Evolutionary conservation across 2,329 filamentous ascomycete genomes (phyloP).

Genomic region (Achaetomium macrosporum): DNA sequence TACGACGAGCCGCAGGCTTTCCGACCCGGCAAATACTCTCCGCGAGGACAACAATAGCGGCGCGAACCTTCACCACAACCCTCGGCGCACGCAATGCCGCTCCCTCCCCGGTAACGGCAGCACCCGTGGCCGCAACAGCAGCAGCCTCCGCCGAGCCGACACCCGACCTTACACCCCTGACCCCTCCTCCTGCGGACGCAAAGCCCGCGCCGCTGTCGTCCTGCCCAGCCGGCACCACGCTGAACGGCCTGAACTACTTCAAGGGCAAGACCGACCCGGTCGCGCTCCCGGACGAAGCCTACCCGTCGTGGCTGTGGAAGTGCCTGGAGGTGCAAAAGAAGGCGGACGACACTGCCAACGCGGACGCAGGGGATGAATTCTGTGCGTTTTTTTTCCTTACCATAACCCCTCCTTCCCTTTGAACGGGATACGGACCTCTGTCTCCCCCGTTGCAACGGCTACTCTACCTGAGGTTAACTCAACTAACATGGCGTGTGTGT

Average conservation of each 20-base stretch:
- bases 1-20: conserved; percentile 40
- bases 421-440: no score
- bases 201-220: conserved; percentile 37
- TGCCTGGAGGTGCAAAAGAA: conserved; percentile 60
- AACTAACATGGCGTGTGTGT: neutral
- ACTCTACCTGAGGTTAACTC: neutral
- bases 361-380: conserved; percentile 65
- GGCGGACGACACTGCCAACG: conserved; percentile 42
- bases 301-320: conserved; percentile 75
- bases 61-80: conserved; percentile 36
- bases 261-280: conserved; percentile 70
- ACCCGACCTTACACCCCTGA: conserved; percentile 29
- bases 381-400: conserved; percentile 50
- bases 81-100: conserved; percentile 31
- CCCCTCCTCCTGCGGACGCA: conserved; percentile 22
- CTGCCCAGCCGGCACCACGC: conserved; percentile 61
- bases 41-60: neutral
- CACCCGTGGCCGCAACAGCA: conserved; percentile 7
- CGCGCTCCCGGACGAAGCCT: conserved; percentile 67
- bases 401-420: neutral
- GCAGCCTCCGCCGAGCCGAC: conserved; percentile 8
- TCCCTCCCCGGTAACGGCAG: conserved; percentile 26
- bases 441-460: neutral
- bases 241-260: conserved; percentile 70
- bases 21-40: conserved; percentile 25